Percentiles rank a stretch among this genome's conserved stretches.
These are phyloP conservation scores for Amanita subjunquillea DNA, from an alignment of 768 basidiomycete genomes.

Conservation along the genomic window DNA sequence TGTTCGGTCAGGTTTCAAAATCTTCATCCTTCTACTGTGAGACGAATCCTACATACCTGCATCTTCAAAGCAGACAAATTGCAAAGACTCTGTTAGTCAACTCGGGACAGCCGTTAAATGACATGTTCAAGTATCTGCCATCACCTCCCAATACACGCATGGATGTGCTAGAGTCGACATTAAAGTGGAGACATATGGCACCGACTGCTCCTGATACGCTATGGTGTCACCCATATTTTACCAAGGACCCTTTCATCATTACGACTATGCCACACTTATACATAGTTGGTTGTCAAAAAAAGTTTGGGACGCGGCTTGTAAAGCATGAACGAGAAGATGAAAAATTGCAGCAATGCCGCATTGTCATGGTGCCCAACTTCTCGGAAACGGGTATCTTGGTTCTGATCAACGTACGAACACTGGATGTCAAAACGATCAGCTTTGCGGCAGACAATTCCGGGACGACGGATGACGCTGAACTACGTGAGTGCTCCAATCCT, in stretches of 20 bases:
- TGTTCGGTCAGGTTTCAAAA: slow-evolving; percentile 63
- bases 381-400: slow-evolving; percentile 68
- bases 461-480: not conserved
- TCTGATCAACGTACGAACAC: slow-evolving; percentile 67
- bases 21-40: slow-evolving; percentile 62
- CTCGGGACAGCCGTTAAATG: slow-evolving; percentile 89
- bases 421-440: slow-evolving; percentile 56
- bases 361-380: slow-evolving; percentile 79
- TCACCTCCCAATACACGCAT: slow-evolving; percentile 63
- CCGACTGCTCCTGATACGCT: slow-evolving; percentile 98
- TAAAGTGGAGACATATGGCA: slow-evolving; percentile 94
- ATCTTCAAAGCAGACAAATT: slow-evolving; percentile 37
- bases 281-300: slow-evolving; percentile 83
- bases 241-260: slow-evolving; percentile 84
- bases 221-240: slow-evolving; percentile 94
- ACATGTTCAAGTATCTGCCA: slow-evolving; percentile 88
- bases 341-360: slow-evolving; percentile 38
- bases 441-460: slow-evolving; percentile 36
- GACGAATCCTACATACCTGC: slow-evolving; percentile 87
- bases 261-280: slow-evolving; percentile 83
- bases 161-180: slow-evolving; percentile 64
- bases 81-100: slow-evolving; percentile 66
- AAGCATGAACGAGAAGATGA: slow-evolving; percentile 21
- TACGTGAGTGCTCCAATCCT: slow-evolving; percentile 7
- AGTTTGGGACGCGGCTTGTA: slow-evolving; percentile 68